Evolutionary conservation across 2,329 filamentous ascomycete species (phyloP), one percentile per base, ranked within the genome.

Genomic region (Penicillium sp.): DNA sequence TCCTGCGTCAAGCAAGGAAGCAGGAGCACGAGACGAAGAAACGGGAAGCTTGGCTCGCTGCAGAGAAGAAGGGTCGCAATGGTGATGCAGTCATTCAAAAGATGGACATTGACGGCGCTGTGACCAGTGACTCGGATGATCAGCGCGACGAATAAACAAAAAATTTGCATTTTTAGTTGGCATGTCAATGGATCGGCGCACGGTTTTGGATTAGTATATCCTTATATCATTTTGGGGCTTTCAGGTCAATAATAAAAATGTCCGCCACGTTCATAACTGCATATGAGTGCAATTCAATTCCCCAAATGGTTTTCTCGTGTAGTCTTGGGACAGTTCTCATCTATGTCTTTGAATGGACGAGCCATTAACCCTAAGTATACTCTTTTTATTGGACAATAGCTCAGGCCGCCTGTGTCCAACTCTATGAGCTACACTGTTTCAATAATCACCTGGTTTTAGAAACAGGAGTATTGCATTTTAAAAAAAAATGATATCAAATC

Each of bases 1-100:
- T 75, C 33, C 61, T 64, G 43, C 71, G 69, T 8, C 72, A 73
- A 61, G 70, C 68, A 34, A 71, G 70, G 52, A 76, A 73, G 57
- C 75, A 78, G 52, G 73, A 74, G 31, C 69, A 72, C n/a, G 75
- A 72, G 34, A 58, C 66, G n/a, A 71, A 72, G 53, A 72, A 70
- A 52, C 69, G 76, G 55, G 69, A 78, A 62, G 75, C 75, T 23
- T 79, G 76, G 72, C 75, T 79, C 60, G 71, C 74, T 23, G 76
- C 75, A 4, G 76, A 78, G 59, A 79, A 75, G 59, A 74, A 71
- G 55, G 76, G 76, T 27, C 67, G 67, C 55, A 77, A 76, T 61
- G 75, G 75, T 1, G 75, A 78, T 64, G 65, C 65, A 6, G 66
- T 65, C n/a, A 63, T 78, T 45, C 70, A 70, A 39, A 67, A 70